Conservation (phyloP, 2,329 filamentous ascomycete species). For the Escovopsis sp. region DNA sequence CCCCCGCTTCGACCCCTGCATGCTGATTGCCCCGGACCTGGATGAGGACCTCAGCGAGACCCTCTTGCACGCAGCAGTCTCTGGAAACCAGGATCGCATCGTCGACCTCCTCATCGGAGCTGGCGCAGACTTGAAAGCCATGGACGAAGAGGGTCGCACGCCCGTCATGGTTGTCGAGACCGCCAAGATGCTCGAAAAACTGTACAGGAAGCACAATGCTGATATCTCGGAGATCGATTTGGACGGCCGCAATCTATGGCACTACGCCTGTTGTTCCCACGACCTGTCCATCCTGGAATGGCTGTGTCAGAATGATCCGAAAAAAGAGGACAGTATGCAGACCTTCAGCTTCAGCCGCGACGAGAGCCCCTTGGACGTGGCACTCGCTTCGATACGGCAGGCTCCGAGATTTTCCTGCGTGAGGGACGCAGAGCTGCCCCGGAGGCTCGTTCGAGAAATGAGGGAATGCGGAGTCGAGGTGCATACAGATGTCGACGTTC, state of each 20-base stretch:
- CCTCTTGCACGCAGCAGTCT: conserved; percentile 10
- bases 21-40: conserved; percentile 3
- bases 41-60: no score
- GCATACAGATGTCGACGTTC: neutral
- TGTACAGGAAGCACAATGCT: conserved; percentile 14
- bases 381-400: conserved; percentile 7
- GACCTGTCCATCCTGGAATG: conserved; percentile 16
- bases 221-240: conserved; percentile 17
- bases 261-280: conserved; percentile 20
- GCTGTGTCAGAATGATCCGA: conserved; percentile 17
- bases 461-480: neutral
- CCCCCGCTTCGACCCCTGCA: conserved; percentile 17
- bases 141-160: conserved; percentile 17
- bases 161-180: conserved; percentile 22
- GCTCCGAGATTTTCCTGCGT: no score
- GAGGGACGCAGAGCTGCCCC: neutral
- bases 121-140: conserved; percentile 14
- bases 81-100: conserved; percentile 11
- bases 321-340: conserved; percentile 14
- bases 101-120: conserved; percentile 15
- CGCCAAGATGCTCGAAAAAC: conserved; percentile 10
- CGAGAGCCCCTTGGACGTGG: conserved; percentile 18
- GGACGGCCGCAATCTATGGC: conserved; percentile 23
- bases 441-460: neutral
- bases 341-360: conserved; percentile 7